Base-by-base conservation (phyloP, 257 asterid species). In the Haberlea rhodopensis region DNA sequence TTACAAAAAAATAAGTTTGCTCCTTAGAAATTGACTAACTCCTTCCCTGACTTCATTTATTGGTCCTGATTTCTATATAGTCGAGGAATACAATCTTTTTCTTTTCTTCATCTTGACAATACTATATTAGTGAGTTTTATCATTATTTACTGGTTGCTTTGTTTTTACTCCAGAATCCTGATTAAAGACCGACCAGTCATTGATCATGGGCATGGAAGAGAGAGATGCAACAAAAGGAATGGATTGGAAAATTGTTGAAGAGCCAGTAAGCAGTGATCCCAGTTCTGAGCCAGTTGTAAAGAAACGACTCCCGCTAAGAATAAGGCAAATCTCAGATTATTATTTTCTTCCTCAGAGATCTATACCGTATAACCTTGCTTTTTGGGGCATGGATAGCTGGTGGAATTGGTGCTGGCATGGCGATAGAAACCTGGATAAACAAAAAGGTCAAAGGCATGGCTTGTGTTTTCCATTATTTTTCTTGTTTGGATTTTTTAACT, bases 401-500 rank as follows among this genome's bases (percentile, higher is more conserved):
- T 67, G 99, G 99, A 46, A 57, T 89, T 73, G 95, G 95, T 34
- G 90, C 96, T 22, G 97, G 95, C 63, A 89, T 92, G 95, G 74
- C 85, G 48, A 69, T 77, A 2, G 96, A 92, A 75, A 61, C 67
- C 60, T 89, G 95, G 97, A 81, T 92, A 18, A 84, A 89, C 63
- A 92, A 87, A 75, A 87, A 89, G 77, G 80, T 90, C 60, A 72
- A 77, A 85, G 96, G 98, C 89, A 66, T 37, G 62, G n/a, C 6
- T 5, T 60, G 45, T 62, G 40, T 27, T 61, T 59, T 32, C 57
- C 45, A 27, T 54, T 31, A 16, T 68, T 63, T 43, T 40, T 40
- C 48, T 40, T 13, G 6, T 11, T 11, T 13, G 18, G 48, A 40
- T 40, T 11, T 11, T 40, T 40, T n/a, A 40, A 40, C 5, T 40